Evolutionary conservation across 2,329 filamentous ascomycete species (phyloP), one percentile per base, ranked within the genome.

Genomic region (Ophiostoma sp.): DNA sequence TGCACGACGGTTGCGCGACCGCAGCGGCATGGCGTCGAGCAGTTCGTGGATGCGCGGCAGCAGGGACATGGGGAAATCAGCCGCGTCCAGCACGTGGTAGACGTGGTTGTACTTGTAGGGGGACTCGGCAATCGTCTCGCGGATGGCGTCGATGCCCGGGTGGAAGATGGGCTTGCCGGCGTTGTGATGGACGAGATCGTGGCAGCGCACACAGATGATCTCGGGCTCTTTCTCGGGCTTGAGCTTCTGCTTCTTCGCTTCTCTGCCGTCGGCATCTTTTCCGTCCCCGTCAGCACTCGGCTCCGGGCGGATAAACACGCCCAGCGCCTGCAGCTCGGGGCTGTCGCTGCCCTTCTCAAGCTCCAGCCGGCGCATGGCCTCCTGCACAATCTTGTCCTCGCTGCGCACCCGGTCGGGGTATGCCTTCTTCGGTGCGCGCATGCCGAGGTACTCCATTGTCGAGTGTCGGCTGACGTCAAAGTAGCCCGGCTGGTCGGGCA

Each of bases 31-130:
- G 11, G 93, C 82, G 44, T 89, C 83, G 1, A 97, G 83, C 0
- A 92, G 82, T 8, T 86, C 82, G 72, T 90, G 86, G 11, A 99
- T 86, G 64, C 89, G 87, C 0, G 93, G 92, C 4, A 98, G 84
- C 17, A 99, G 81, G 1, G 95, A 97, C 86, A 99, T 91, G 27
- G 95, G 95, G 74, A 99, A 98, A 79, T 99, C 95, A 72, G 94
- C 95, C 2, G 95, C 94, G 77, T 99, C 95, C 31, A 99, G 82
- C 35, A 99, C 85, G 79, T 99, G 95, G 78, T 98, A 99, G 72
- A 99, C 89, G 79, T 97, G 92, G 76, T 99, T 98, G 77, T 91
- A 87, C 77, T 91, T 91, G 80, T 96, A 89, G 0, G 94, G 94
- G 0, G 94, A 96, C 79, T 96, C 92, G 69, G 89, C 85, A 68